These are phyloP conservation scores for Trametes villosa DNA, from an alignment of 768 basidiomycete genomes.

Conservation along the genomic window DNA sequence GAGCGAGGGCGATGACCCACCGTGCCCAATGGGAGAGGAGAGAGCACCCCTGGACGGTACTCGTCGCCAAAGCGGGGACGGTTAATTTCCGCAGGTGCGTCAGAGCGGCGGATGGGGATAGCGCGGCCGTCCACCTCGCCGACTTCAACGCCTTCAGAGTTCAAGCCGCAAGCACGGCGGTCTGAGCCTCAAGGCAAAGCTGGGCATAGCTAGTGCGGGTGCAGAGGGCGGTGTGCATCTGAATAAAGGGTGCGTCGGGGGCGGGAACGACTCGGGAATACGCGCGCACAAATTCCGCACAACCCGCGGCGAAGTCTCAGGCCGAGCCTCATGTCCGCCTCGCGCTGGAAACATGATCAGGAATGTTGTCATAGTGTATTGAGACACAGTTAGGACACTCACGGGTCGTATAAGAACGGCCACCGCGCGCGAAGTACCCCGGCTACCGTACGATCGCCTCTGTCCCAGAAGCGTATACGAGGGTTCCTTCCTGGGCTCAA, in stretches of 20 bases:
- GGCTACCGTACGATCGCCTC: too few species aligned
- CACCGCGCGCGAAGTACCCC: too few species aligned
- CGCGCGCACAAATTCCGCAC: not conserved
- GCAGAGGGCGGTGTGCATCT: not conserved
- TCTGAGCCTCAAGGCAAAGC: not conserved
- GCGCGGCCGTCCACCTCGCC: not conserved
- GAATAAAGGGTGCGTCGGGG: not conserved
- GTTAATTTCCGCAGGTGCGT: conserved; percentile 12
- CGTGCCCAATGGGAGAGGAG: not conserved
- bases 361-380: conserved; percentile 5
- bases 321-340: conserved; percentile 10
- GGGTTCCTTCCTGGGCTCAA: too few species aligned
- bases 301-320: conserved; percentile 7
- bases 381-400: not conserved
- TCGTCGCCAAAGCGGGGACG: not conserved
- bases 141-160: not conserved
- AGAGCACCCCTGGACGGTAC: not conserved
- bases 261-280: not conserved
- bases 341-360: conserved; percentile 1
- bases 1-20: conserved; percentile 9
- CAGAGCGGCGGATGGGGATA: not conserved
- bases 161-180: not conserved
- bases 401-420: too few species aligned
- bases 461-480: too few species aligned
- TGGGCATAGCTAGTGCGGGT: not conserved